Base-by-base conservation (phyloP, 176 grass and related monocot species). In the Lolium perenne region DNA sequence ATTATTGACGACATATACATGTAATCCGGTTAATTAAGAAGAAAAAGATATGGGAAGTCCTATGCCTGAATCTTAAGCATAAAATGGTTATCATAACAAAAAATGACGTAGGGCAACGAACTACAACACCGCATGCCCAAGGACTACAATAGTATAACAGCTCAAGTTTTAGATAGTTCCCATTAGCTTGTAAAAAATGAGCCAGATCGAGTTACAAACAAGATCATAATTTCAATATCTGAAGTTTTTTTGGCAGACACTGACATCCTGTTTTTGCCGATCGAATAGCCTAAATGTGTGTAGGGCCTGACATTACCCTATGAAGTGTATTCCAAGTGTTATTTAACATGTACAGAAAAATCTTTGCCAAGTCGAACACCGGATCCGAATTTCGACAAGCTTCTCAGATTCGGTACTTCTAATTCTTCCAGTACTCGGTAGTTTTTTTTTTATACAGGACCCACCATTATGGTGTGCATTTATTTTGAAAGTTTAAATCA, bases 11-110 rank as follows among this genome's bases (percentile, higher is more conserved):
- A 38, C 5, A 51, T 53, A 66, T 16, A 32, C 65, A 66, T 16
- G 38, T 67, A 25, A 32, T 20, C 64, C 10, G 26, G 5, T 65
- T 38, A 67, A n/a, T 50, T n/a, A 50, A 25, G 61, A 51, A 67
- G 32, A 6, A 68, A 35, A 51, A 13, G 13, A 35, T n/a, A 81
- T 59, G 51, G 26, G 26, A 77, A 74, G 46, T 23, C 12, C 5
- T 23, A 49, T 74, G 21, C 71, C 45, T 49, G 71, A 72, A 25
- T 74, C 12, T 48, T 74, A 74, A 15, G 71, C 43, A 73, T 23
- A 45, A 73, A 47, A 14, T 73, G 70, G n/a, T 21, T 22, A 48
- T 73, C 20, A 61, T 61, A 6, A 21, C 55, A 79, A 13, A 80
- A 80, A 57, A 1, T 47, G 8, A 35, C 16, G 25, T 25, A 67